Evolutionary conservation across 2,329 filamentous ascomycete species (phyloP).

Genomic region (Gaeumannomyces tritici): DNA sequence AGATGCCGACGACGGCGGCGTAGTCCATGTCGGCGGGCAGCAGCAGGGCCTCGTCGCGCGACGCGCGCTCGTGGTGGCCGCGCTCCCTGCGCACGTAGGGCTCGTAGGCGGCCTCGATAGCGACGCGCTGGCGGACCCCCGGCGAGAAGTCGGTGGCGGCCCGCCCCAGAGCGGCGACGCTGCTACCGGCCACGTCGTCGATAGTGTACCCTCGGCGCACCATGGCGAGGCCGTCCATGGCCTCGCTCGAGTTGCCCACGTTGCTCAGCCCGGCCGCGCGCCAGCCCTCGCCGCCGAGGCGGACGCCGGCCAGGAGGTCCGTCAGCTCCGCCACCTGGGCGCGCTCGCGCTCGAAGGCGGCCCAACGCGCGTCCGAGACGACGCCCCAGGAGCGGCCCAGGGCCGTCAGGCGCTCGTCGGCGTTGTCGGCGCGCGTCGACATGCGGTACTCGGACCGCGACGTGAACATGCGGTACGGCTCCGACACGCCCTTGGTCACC

Average conservation of each 20-base stretch:
- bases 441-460: conserved; percentile 92
- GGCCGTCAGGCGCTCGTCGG: conserved; percentile 74
- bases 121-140: conserved; percentile 52
- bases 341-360: conserved; percentile 53
- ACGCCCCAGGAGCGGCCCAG: conserved; percentile 70
- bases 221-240: conserved; percentile 69
- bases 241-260: conserved; percentile 25
- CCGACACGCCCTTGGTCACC: conserved; percentile 90
- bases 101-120: conserved; percentile 76
- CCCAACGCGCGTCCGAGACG: conserved; percentile 73
- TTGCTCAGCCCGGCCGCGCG: conserved; percentile 22
- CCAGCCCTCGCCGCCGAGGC: conserved; percentile 8
- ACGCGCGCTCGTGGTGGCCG: conserved; percentile 54
- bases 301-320: conserved; percentile 34
- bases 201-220: conserved; percentile 37
- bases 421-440: conserved; percentile 86
- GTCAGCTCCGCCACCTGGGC: conserved; percentile 59
- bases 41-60: conserved; percentile 64
- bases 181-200: conserved; percentile 39
- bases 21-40: conserved; percentile 75
- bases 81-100: conserved; percentile 74
- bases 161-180: conserved; percentile 37
- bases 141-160: conserved; percentile 40
- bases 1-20: conserved; percentile 60
- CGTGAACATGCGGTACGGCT: conserved; percentile 98